phyloP scores from a whole-genome alignment of 352 stramenopile species.

The Pythium aphanidermatum region DNA sequence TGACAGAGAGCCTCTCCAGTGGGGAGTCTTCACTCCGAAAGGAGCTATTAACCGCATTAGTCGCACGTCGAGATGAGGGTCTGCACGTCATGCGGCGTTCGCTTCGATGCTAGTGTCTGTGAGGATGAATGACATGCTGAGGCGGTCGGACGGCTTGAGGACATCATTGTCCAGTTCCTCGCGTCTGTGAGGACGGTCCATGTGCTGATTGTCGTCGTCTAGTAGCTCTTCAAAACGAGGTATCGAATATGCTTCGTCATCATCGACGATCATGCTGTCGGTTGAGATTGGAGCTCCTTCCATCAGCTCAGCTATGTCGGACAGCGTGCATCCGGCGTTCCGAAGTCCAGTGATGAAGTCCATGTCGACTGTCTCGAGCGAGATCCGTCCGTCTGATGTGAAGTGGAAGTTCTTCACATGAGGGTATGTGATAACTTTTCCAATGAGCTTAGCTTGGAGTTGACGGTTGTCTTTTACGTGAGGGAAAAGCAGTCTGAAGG shows the following conservation, averaged over 20 bases:
- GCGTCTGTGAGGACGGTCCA: too few species aligned
- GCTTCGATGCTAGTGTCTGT: too few species aligned
- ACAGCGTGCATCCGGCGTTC: slow-evolving; percentile 3
- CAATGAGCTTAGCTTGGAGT: slow-evolving; percentile 18
- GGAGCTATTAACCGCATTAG: too few species aligned
- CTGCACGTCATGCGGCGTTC: too few species aligned
- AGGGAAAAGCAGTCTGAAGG: slow-evolving; percentile 22
- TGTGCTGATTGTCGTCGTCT: background rate
- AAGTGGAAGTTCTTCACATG: slow-evolving; percentile 14
- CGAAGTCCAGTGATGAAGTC: slow-evolving; percentile 13
- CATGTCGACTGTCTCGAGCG: slow-evolving; percentile 7
- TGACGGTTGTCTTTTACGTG: slow-evolving; percentile 17
- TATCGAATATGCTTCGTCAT: background rate
- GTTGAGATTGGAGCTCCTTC: slow-evolving; percentile 3
- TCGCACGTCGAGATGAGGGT: too few species aligned
- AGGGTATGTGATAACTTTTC: slow-evolving; percentile 11
- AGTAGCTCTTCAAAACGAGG: background rate
- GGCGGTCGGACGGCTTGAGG: too few species aligned
- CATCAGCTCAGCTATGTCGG: slow-evolving; percentile 13
- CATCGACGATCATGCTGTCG: slow-evolving; percentile 15
- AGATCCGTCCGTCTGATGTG: slow-evolving; percentile 11
- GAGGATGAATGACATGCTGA: slow-evolving; percentile 7
- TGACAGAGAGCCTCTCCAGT: too few species aligned
- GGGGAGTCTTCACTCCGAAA: too few species aligned
- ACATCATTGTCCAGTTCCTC: too few species aligned